Conservation (phyloP, 1,284 basidiomycete species). For the Sporisorium reilianum region DNA sequence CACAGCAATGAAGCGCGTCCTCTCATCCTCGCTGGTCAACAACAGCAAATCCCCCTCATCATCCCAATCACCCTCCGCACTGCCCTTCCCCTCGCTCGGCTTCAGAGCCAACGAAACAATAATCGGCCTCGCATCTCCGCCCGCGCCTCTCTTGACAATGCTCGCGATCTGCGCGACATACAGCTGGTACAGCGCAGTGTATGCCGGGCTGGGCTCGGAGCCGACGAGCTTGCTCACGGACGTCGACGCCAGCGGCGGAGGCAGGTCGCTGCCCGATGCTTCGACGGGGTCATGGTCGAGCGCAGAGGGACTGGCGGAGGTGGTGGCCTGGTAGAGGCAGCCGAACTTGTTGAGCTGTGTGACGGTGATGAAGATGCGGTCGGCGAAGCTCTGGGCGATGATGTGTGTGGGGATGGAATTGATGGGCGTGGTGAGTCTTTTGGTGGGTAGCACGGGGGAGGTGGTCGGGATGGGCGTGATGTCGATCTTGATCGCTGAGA, state of each 20-base stretch:
- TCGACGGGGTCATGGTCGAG: background rate
- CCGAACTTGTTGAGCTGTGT: constrained; percentile 57
- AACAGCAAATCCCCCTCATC: constrained; percentile 55
- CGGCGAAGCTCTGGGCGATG: constrained; percentile 44
- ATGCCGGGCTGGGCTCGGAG: constrained; percentile 74
- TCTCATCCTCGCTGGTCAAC: constrained; percentile 74
- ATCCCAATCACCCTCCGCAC: constrained; percentile 41
- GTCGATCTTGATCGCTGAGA: constrained; percentile 4
- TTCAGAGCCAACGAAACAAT: constrained; percentile 47
- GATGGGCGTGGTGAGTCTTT: constrained; percentile 14
- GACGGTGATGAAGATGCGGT: constrained; percentile 54
- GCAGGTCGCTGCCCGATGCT: constrained; percentile 3
- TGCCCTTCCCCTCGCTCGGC: background rate
- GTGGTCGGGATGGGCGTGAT: constrained; percentile 3
- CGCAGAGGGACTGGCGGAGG: constrained; percentile 7
- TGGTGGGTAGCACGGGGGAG: constrained; percentile 20
- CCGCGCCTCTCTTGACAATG: constrained; percentile 76
- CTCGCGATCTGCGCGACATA: constrained; percentile 88
- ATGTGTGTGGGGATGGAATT: constrained; percentile 32
- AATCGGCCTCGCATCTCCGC: constrained; percentile 50
- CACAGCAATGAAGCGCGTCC: constrained; percentile 76
- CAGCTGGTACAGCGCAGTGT: constrained; percentile 80
- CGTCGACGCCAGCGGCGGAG: constrained; percentile 79
- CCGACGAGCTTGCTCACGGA: constrained; percentile 83
- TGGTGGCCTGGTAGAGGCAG: constrained; percentile 42